phyloP scores from a whole-genome alignment of 1,284 basidiomycete species.

The Athelia sp. region DNA sequence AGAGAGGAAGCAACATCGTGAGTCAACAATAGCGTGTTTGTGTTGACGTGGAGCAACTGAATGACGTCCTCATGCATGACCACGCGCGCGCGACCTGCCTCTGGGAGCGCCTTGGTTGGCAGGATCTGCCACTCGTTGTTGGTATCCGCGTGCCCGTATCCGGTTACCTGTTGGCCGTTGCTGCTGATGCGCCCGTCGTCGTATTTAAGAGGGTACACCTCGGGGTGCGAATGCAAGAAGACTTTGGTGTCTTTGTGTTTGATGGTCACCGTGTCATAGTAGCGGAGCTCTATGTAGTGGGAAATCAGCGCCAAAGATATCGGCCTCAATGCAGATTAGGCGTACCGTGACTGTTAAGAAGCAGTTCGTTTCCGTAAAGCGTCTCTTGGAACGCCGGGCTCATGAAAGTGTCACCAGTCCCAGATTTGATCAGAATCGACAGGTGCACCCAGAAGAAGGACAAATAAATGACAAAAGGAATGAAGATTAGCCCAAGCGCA shows the following conservation, averaged over 20 bases:
- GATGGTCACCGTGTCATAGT: constrained; percentile 85
- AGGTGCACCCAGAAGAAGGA: constrained; percentile 98
- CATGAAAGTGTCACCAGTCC: constrained; percentile 96
- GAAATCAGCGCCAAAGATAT: too few species aligned
- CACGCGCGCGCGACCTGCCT: constrained; percentile 82
- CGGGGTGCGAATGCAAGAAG: constrained; percentile 89
- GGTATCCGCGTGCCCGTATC: constrained; percentile 86
- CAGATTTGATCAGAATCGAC: constrained; percentile 83
- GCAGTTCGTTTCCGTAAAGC: constrained; percentile 85
- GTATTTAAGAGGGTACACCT: constrained; percentile 90
- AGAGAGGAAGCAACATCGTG: constrained; percentile 98
- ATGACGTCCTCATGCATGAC: constrained; percentile 88
- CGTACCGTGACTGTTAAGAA: constrained; percentile 85
- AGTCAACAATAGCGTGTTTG: constrained; percentile 80
- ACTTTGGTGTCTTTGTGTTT: constrained; percentile 92
- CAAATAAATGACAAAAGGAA: constrained; percentile 89
- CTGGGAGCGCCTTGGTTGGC: constrained; percentile 88
- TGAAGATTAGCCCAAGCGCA: constrained; percentile 79
- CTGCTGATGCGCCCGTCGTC: constrained; percentile 95
- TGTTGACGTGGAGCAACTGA: constrained; percentile 86
- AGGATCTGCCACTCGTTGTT: constrained; percentile 98
- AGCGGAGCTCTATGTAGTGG: constrained; percentile 73
- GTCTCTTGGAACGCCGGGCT: constrained; percentile 98
- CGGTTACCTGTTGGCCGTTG: constrained; percentile 99
- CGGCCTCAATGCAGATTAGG: constrained; percentile 2